A percentile compares a stretch with the other conserved stretches of the same genome.
These are phyloP conservation scores for Inga leiocalycina DNA, from an alignment of 306 rosid genomes.

Conservation along the genomic window DNA sequence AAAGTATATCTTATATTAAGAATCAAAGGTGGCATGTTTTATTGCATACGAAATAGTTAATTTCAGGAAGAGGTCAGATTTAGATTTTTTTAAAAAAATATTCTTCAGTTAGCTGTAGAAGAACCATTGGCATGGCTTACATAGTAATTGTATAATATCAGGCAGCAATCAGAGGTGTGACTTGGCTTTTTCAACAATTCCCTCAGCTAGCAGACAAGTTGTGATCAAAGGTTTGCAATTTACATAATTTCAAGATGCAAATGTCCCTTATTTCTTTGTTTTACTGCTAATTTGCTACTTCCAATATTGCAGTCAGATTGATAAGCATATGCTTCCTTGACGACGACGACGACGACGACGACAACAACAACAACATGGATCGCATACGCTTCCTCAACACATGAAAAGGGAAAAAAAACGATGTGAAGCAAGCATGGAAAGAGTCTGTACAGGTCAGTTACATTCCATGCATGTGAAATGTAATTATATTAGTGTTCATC, in stretches of 20 bases:
- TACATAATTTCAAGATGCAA: conserved; percentile 13
- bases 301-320: not conserved
- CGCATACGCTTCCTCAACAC: not conserved
- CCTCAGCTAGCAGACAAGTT: conserved; percentile 67
- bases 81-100: not conserved
- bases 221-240: conserved; percentile 21
- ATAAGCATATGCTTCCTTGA: not conserved
- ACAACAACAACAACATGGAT: too few species aligned
- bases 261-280: not conserved
- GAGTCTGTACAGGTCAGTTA: not conserved
- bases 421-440: not conserved
- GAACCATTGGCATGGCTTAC: not conserved
- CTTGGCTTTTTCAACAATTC: conserved; percentile 83
- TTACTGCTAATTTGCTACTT: not conserved
- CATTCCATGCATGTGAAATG: not conserved
- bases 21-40: not conserved
- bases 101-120: not conserved
- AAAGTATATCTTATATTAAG: too few species aligned
- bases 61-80: not conserved
- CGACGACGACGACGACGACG: too few species aligned
- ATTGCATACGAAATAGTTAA: not conserved
- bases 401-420: not conserved
- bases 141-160: conserved; percentile 35
- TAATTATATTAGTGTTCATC: not conserved
- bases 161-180: conserved; percentile 66